Evolutionary conservation across 345 rosid species (phyloP), one percentile per base, ranked within the genome.

Genomic region (Salix koriyanagi): DNA sequence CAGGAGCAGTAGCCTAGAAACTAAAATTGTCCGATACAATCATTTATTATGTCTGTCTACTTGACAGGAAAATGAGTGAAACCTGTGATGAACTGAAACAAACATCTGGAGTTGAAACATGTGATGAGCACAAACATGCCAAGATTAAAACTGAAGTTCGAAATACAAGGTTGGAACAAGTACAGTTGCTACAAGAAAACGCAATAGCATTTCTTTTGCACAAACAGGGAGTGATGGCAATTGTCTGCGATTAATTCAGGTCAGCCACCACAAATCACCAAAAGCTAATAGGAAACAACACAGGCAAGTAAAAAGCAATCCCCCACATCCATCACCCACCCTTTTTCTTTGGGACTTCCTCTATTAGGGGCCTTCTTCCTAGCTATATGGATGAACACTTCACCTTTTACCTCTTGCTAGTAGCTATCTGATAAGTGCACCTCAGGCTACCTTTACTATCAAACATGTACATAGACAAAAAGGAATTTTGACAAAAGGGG

Each of bases 391-490:
- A 75, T 75, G 19, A 68, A 86, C 80, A 84, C 79, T 80, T 75
- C 41, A 76, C 69, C 46, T 65, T 77, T 77, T 52, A 70, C 77
- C 81, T 76, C 84, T 61, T n/a, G 75, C 80, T 75, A 82, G 72
- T 79, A 70, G 79, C 78, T 62, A 79, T 80, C 76, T 74, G 81
- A 77, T 64, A 74, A 76, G 81, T 83, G 77, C 82, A 65, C 72
- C 79, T 79, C 60, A 54, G 71, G 81, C 86, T 83, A 76, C 78
- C 82, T 85, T 84, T 79, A 85, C 83, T 76, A 84, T 80, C 79
- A 80, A 81, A 82, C 91, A 88, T 86, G 79, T 83, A 85, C 89
- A 88, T 75, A 79, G 75, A 81, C 73, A 74, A 76, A 73, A 81
- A 74, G 78, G 75, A 54, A 61, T 60, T 75, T 73, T 50, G 41